A percentile compares a stretch with the other conserved stretches of the same genome.
These are phyloP conservation scores for Cicer yamashitae DNA, from an alignment of 306 rosid species.

Conservation along the genomic window DNA sequence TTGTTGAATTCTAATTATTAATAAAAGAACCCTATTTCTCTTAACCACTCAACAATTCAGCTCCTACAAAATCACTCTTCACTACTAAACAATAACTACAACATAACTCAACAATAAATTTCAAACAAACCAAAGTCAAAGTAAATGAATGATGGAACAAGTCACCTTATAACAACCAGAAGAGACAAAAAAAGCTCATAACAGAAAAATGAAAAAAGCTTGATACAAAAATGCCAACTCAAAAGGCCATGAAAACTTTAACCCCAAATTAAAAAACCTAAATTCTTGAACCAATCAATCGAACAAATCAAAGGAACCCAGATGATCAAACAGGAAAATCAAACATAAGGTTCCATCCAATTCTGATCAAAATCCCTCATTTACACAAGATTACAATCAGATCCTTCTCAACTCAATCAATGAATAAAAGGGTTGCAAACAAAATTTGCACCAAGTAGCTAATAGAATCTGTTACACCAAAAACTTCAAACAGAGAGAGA, in stretches of 20 bases:
- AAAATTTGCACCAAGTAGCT: constrained; percentile 46
- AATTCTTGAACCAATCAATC: constrained; percentile 38
- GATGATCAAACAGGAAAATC: constrained; percentile 34
- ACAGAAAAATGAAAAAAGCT: constrained; percentile 39
- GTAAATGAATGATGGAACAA: not conserved
- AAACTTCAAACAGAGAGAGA: constrained; percentile 31
- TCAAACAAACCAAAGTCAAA: constrained; percentile 44
- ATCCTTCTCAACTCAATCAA: constrained; percentile 36
- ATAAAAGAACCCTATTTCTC: constrained; percentile 32
- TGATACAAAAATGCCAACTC: constrained; percentile 46
- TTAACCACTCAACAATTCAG: constrained; percentile 39
- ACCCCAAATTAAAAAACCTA: not conserved
- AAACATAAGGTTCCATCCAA: constrained; percentile 40
- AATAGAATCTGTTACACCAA: constrained; percentile 32
- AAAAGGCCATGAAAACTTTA: constrained; percentile 9
- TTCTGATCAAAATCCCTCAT: constrained; percentile 48
- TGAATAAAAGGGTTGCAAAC: constrained; percentile 6
- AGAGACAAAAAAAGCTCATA: constrained; percentile 44
- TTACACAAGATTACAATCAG: constrained; percentile 39
- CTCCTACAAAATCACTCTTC: not conserved
- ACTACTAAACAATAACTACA: constrained; percentile 12
- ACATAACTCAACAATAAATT: constrained; percentile 30
- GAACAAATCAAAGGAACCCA: constrained; percentile 38
- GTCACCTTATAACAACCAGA: constrained; percentile 14
- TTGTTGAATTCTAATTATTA: constrained; percentile 37